Conservation (phyloP, 495 filamentous ascomycete genomes). For the Penicillium manginii region DNA sequence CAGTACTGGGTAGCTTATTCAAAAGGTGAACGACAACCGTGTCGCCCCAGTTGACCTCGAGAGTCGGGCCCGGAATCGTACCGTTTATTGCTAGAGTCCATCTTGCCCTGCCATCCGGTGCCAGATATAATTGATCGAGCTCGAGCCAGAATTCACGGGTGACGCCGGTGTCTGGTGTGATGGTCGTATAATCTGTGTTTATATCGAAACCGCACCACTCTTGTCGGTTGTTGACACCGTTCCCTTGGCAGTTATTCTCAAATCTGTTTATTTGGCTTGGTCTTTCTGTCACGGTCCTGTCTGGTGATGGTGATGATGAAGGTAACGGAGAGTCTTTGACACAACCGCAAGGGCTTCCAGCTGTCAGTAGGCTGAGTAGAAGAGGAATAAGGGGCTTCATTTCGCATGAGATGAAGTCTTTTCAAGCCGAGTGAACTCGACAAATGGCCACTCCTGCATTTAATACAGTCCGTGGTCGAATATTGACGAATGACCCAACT, state of each 20-base stretch:
- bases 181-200: slow-evolving; percentile 53
- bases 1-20: slow-evolving; percentile 71
- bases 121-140: slow-evolving; percentile 53
- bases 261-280: background rate
- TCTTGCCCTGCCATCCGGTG: slow-evolving; percentile 79
- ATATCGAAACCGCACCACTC: slow-evolving; percentile 49
- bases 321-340: no score
- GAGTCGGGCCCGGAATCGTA: slow-evolving; percentile 59
- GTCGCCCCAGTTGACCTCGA: slow-evolving; percentile 70
- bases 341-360: no score
- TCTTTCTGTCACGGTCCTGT: background rate
- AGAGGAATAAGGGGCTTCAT: no score
- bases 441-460: no score
- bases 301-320: no score
- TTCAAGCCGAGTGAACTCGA: no score
- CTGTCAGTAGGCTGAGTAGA: no score
- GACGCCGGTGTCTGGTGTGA: slow-evolving; percentile 44
- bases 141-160: slow-evolving; percentile 39
- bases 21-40: slow-evolving; percentile 67
- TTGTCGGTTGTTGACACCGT: slow-evolving; percentile 40
- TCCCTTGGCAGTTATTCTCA: slow-evolving; percentile 29
- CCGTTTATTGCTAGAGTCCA: slow-evolving; percentile 79
- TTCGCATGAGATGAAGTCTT: no score
- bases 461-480: no score
- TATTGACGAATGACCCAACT: no score